These are phyloP conservation scores for Neofusicoccum parvum DNA, from an alignment of 2,329 filamentous ascomycete species.

Conservation along the genomic window DNA sequence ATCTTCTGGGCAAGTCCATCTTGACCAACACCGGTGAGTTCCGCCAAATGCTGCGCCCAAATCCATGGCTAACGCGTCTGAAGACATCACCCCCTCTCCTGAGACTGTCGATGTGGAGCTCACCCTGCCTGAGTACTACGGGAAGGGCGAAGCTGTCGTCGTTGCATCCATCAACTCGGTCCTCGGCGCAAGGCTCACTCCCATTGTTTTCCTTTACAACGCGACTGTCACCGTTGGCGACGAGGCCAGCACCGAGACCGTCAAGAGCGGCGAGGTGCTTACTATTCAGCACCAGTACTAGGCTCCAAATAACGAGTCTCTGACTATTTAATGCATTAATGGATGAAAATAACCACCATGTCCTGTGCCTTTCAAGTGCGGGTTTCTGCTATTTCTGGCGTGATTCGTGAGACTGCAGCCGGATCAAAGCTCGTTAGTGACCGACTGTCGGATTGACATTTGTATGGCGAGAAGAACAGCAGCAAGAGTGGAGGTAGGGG, in stretches of 20 bases:
- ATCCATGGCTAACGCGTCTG: not conserved
- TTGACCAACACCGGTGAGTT: conserved; percentile 13
- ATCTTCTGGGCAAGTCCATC: not conserved
- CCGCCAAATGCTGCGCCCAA: not conserved
- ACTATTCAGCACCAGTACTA: not conserved
- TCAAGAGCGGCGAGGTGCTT: not conserved
- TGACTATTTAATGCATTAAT: not conserved
- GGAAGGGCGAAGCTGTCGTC: conserved; percentile 1
- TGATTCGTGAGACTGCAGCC: too few relatives aligned
- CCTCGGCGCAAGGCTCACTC: not conserved
- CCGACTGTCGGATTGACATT: too few relatives aligned
- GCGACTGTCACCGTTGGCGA: conserved; percentile 1
- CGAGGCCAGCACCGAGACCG: not conserved
- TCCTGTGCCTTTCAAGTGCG: not conserved
- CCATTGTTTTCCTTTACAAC: not conserved
- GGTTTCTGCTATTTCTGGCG: too few relatives aligned
- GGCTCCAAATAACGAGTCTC: not conserved
- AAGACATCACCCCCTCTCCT: not conserved
- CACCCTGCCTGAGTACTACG: not conserved
- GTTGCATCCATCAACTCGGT: not conserved
- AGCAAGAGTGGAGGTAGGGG: too few relatives aligned
- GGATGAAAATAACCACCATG: not conserved
- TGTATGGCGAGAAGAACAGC: too few relatives aligned
- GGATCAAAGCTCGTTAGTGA: too few relatives aligned
- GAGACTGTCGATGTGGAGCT: conserved; percentile 2